A percentile compares a stretch with the other conserved stretches of the same genome.
phyloP scores from a whole-genome alignment of 148 eudicot genomes.

The Hydrangea macrophylla region DNA sequence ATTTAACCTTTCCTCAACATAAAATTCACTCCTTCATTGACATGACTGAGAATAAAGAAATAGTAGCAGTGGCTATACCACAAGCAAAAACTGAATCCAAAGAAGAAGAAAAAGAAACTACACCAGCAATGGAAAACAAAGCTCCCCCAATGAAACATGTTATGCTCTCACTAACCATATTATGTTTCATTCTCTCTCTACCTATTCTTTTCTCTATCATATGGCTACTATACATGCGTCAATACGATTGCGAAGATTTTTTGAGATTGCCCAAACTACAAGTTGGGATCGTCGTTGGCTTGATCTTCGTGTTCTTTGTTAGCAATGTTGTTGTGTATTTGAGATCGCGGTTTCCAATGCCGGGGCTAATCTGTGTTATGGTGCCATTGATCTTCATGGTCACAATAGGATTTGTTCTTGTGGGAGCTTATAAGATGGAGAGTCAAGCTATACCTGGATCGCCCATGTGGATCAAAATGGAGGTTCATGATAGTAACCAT shows the following conservation, averaged over 20 bases:
- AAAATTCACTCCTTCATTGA: no score
- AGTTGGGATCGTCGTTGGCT: slow-evolving; percentile 16
- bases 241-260: slow-evolving; percentile 35
- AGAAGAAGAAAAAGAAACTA: not conserved
- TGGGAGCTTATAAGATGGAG: slow-evolving; percentile 22
- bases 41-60: not conserved
- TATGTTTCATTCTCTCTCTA: slow-evolving; percentile 33
- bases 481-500: slow-evolving; percentile 7
- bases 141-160: not conserved
- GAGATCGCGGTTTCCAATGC: slow-evolving; percentile 17
- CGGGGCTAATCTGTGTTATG: slow-evolving; percentile 19
- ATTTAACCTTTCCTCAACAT: no score
- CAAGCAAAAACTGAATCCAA: not conserved
- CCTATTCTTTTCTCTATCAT: slow-evolving; percentile 23
- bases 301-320: slow-evolving; percentile 18
- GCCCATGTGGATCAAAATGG: slow-evolving; percentile 22
- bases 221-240: slow-evolving; percentile 29
- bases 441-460: slow-evolving; percentile 28
- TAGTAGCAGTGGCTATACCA: slow-evolving; percentile 5
- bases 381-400: slow-evolving; percentile 25
- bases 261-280: slow-evolving; percentile 20
- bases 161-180: slow-evolving; percentile 7
- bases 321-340: slow-evolving; percentile 20
- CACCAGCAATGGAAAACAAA: not conserved
- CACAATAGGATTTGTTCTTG: slow-evolving; percentile 25